phyloP scores from a whole-genome alignment of 2,329 filamentous ascomycete species.

The Cladosporium sp. region DNA sequence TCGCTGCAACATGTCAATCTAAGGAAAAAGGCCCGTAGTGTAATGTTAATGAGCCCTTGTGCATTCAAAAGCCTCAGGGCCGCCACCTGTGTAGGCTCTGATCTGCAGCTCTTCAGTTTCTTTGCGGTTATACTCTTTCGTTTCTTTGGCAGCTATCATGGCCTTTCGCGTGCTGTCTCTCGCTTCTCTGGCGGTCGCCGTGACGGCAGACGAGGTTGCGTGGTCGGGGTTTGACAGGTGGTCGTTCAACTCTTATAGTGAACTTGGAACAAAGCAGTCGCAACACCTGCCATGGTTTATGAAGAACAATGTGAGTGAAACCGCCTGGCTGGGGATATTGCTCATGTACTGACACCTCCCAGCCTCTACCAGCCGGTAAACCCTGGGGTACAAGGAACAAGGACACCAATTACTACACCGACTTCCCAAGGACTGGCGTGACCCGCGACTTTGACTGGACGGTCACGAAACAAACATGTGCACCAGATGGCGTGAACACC shows the following conservation, averaged over 20 bases:
- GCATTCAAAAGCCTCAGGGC: too few relatives aligned
- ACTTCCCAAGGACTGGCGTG: constrained; percentile 28
- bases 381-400: constrained; percentile 26
- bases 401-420: constrained; percentile 25
- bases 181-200: constrained; percentile 1
- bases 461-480: constrained; percentile 18
- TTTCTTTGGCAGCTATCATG: neutral
- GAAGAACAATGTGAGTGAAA: constrained; percentile 7
- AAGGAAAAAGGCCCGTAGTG: too few relatives aligned
- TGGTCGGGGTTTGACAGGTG: constrained; percentile 9
- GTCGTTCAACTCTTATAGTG: constrained; percentile 3
- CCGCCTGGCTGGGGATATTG: neutral
- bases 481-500: constrained; percentile 26
- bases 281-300: constrained; percentile 3
- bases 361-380: constrained; percentile 7
- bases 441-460: constrained; percentile 26
- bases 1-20: too few relatives aligned
- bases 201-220: constrained; percentile 2
- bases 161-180: neutral
- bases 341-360: neutral
- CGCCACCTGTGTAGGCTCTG: too few relatives aligned
- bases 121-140: too few relatives aligned
- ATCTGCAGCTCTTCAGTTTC: too few relatives aligned
- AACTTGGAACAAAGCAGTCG: constrained; percentile 7
- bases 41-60: too few relatives aligned